A percentile compares a stretch with the other conserved stretches of the same genome.
phyloP scores from a whole-genome alignment of 2,329 filamentous ascomycete genomes.

The Dactylonectria macrodidyma region DNA sequence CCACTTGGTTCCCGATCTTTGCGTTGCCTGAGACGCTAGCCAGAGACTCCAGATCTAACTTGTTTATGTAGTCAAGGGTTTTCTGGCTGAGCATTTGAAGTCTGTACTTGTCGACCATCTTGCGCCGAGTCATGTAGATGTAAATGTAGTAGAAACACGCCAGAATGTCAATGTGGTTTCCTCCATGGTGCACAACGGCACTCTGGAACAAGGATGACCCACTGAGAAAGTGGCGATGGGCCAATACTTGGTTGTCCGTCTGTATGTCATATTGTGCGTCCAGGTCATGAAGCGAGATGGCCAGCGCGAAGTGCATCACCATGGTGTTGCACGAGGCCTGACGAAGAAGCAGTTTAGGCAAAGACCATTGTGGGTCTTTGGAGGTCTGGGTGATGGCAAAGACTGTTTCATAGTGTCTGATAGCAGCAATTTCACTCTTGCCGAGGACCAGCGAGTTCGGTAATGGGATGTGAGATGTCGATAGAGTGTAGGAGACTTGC shows the following conservation, averaged over 20 bases:
- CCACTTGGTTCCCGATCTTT: not conserved
- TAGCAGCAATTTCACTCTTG: not conserved
- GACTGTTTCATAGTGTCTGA: not conserved
- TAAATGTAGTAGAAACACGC: constrained; percentile 15
- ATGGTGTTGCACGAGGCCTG: constrained; percentile 7
- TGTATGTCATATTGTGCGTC: not conserved
- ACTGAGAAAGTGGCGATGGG: not conserved
- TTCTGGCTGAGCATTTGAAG: constrained; percentile 6
- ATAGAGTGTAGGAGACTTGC: not conserved
- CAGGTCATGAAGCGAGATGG: constrained; percentile 4
- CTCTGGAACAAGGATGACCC: constrained; percentile 4
- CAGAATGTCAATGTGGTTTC: constrained; percentile 10
- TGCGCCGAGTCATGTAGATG: constrained; percentile 4
- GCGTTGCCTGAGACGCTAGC: not conserved
- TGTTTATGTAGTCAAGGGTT: constrained; percentile 1
- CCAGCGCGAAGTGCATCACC: constrained; percentile 16
- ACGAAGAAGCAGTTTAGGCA: constrained; percentile 5
- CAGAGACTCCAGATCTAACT: not conserved
- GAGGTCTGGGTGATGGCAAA: constrained; percentile 4
- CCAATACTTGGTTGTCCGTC: not conserved
- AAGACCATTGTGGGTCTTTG: constrained; percentile 16
- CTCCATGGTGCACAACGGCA: not conserved
- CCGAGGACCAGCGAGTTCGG: not conserved
- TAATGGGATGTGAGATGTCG: constrained; percentile 6
- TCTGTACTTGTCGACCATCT: not conserved